Evolutionary conservation across 176 grass and related monocot species (phyloP).

Genomic region (Stipa capillata): DNA sequence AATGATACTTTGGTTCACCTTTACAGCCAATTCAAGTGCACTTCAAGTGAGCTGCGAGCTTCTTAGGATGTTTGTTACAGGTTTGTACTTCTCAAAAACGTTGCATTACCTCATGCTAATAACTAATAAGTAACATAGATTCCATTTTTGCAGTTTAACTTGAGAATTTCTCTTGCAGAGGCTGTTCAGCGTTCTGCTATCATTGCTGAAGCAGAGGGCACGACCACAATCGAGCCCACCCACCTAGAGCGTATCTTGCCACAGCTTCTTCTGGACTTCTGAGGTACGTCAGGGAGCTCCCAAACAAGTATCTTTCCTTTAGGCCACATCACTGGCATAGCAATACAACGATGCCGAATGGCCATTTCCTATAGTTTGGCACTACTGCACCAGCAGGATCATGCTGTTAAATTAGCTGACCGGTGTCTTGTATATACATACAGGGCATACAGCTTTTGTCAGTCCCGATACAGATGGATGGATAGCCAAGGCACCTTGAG

Average conservation of each 20-base stretch:
- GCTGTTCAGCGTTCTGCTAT: conserved; percentile 73
- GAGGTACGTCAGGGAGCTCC: conserved; percentile 9
- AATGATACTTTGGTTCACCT: neutral
- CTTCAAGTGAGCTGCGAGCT: conserved; percentile 81
- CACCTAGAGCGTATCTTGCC: conserved; percentile 83
- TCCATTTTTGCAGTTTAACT: neutral
- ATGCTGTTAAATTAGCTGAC: neutral
- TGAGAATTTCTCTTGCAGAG: conserved; percentile 31
- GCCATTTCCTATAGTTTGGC: neutral
- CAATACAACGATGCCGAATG: no score
- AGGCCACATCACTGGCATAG: neutral
- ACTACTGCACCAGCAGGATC: neutral
- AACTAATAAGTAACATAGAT: neutral
- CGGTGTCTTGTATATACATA: neutral
- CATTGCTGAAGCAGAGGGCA: conserved; percentile 71
- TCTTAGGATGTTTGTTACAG: conserved; percentile 69
- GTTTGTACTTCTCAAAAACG: conserved; percentile 14
- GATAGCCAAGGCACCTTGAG: neutral
- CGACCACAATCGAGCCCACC: conserved; percentile 56
- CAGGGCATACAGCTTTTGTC: neutral
- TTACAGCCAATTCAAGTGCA: conserved; percentile 72
- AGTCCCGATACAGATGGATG: neutral
- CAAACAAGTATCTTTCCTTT: no score
- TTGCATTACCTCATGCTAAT: neutral
- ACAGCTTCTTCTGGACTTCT: conserved; percentile 91